phyloP scores from a whole-genome alignment of 495 filamentous ascomycete species.

The Sordaria brevicollis region DNA sequence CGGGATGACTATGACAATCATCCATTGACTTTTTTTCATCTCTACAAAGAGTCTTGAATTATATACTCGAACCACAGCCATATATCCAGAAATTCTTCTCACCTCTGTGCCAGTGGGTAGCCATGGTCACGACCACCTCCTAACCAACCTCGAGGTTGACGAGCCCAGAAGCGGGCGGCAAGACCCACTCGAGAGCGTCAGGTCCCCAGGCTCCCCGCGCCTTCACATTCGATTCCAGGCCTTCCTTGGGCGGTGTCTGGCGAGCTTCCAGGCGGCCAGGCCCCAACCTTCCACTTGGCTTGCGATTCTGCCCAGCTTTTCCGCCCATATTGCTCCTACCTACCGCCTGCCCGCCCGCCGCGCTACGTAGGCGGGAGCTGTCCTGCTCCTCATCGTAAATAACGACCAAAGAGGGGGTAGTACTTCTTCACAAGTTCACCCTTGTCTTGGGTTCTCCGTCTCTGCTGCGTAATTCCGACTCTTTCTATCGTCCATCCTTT shows the following conservation, averaged over 20 bases:
- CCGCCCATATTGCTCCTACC: background rate
- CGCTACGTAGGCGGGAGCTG: background rate
- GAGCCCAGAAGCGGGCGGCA: background rate
- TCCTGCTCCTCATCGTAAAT: background rate
- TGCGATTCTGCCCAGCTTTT: background rate
- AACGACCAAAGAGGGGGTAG: background rate
- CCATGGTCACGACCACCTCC: background rate
- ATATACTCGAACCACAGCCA: background rate
- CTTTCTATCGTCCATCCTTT: conserved; percentile 1
- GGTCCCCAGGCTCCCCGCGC: background rate
- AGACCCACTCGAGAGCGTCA: background rate
- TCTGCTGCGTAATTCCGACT: background rate
- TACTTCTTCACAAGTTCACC: background rate
- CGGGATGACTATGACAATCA: background rate
- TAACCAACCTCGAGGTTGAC: background rate
- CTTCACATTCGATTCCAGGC: background rate
- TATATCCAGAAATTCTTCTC: background rate
- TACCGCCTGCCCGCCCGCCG: background rate
- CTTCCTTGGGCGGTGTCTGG: background rate
- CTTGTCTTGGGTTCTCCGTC: background rate
- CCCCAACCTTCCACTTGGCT: background rate
- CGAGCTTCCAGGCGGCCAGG: background rate
- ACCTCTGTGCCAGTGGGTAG: too few species aligned
- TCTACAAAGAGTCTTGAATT: background rate
- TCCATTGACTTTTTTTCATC: background rate